Conservation (phyloP, 1,284 basidiomycete species). For the Microstroma glucosiphilum region DNA sequence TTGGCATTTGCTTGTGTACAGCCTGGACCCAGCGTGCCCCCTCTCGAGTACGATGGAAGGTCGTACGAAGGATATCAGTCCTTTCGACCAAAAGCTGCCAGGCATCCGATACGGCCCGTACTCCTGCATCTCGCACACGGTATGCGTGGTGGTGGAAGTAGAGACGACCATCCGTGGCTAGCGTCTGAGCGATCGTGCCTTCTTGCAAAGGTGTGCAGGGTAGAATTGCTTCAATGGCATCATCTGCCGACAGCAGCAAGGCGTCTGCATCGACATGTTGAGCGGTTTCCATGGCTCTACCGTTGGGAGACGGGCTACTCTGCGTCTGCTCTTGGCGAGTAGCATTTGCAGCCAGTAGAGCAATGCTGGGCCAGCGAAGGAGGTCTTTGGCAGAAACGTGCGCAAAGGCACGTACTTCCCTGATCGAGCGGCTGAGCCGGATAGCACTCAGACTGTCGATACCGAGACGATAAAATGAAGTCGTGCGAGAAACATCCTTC, state of each 20-base stretch:
- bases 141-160: constrained; percentile 40
- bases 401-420: constrained; percentile 12
- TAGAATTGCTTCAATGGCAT: constrained; percentile 22
- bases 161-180: constrained; percentile 24
- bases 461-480: constrained; percentile 42
- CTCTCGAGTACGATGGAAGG: constrained; percentile 26
- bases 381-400: constrained; percentile 26
- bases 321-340: not conserved
- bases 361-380: constrained; percentile 26
- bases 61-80: constrained; percentile 37
- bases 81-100: constrained; percentile 24
- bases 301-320: not conserved
- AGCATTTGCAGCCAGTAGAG: constrained; percentile 19
- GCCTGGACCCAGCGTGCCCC: constrained; percentile 31
- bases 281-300: not conserved
- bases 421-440: constrained; percentile 26
- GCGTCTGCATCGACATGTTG: not conserved
- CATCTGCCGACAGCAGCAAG: constrained; percentile 16
- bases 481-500: constrained; percentile 22
- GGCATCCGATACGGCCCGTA: constrained; percentile 17
- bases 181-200: constrained; percentile 42
- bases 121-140: not conserved
- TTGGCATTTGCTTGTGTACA: constrained; percentile 17
- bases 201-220: constrained; percentile 48
- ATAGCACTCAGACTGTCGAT: constrained; percentile 45